Percentiles rank a stretch among this genome's conserved stretches.
Conservation (phyloP, 2,329 filamentous ascomycete genomes). For the Emericellopsis atlantica region DNA sequence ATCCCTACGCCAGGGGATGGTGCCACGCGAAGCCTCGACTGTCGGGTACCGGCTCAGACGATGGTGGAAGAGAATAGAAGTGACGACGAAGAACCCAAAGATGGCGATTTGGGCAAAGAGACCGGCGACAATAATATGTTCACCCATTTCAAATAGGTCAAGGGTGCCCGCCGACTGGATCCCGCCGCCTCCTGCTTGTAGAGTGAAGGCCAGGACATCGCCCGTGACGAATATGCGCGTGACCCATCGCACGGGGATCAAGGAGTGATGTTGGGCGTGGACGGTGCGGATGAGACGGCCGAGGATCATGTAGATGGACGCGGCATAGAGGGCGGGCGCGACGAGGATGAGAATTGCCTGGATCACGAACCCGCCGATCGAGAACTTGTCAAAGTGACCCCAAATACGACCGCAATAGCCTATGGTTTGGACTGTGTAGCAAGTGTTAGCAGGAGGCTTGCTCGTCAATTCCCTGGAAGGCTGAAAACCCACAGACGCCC, state of each 20-base stretch:
- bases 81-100: constrained; percentile 38
- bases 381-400: constrained; percentile 1
- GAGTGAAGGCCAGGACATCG: constrained; percentile 37
- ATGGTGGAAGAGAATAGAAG: constrained; percentile 29
- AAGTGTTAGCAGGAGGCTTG: background rate
- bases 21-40: constrained; percentile 2
- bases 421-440: constrained; percentile 26
- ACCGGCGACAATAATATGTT: constrained; percentile 36
- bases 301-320: constrained; percentile 37
- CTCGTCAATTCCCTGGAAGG: background rate
- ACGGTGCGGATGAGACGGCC: constrained; percentile 27
- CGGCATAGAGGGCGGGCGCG: constrained; percentile 34
- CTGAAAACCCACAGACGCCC: constrained; percentile 26
- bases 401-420: constrained; percentile 21
- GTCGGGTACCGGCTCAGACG: constrained; percentile 9
- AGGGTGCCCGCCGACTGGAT: constrained; percentile 12
- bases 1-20: constrained; percentile 14
- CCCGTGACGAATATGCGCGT: constrained; percentile 42
- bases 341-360: constrained; percentile 30
- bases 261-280: constrained; percentile 17
- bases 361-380: constrained; percentile 18
- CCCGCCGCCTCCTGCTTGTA: constrained; percentile 33
- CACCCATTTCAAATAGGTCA: constrained; percentile 18
- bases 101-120: constrained; percentile 40
- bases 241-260: constrained; percentile 24